Percentiles rank a stretch among this genome's conserved stretches.
Evolutionary conservation across 768 basidiomycete genomes (phyloP).

Genomic region (Baorangia bicolor): DNA sequence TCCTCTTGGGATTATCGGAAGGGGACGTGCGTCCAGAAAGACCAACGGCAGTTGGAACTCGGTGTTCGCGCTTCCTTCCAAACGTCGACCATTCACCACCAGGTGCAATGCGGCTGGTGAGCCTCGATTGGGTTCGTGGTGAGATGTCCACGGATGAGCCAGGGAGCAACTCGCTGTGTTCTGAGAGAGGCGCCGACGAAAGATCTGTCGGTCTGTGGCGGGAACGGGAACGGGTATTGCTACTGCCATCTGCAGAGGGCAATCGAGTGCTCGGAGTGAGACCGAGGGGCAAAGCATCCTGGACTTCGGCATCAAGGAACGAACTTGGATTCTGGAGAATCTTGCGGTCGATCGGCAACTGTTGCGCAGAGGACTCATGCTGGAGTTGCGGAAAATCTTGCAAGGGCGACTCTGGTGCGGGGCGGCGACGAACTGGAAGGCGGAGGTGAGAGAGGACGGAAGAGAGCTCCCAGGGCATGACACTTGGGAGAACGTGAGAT

Average conservation of each 20-base stretch:
- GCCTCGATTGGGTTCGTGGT: constrained; percentile 11
- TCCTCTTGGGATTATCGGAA: constrained; percentile 8
- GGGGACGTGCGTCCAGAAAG: constrained; percentile 14
- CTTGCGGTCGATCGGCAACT: constrained; percentile 22
- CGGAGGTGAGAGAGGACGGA: constrained; percentile 36
- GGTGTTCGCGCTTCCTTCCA: constrained; percentile 27
- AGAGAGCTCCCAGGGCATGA: constrained; percentile 29
- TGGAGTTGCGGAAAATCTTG: constrained; percentile 1
- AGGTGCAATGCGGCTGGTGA: constrained; percentile 9
- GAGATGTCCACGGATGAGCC: constrained; percentile 8
- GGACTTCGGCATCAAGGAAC: constrained; percentile 19
- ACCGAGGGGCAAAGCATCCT: constrained; percentile 13
- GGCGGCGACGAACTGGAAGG: constrained; percentile 22
- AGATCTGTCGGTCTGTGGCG: constrained; percentile 3
- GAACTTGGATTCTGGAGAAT: constrained; percentile 33
- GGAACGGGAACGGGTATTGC: background rate
- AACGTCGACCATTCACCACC: constrained; percentile 38
- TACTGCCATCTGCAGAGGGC: constrained; percentile 11
- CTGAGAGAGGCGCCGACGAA: background rate
- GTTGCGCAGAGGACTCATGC: background rate
- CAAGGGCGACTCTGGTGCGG: constrained; percentile 13
- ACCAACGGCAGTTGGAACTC: constrained; percentile 11
- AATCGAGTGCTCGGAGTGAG: constrained; percentile 31
- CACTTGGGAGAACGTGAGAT: background rate
- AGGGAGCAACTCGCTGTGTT: background rate